These are phyloP conservation scores for Leccinum pellstonianum DNA, from an alignment of 768 basidiomycete genomes.

Conservation along the genomic window DNA sequence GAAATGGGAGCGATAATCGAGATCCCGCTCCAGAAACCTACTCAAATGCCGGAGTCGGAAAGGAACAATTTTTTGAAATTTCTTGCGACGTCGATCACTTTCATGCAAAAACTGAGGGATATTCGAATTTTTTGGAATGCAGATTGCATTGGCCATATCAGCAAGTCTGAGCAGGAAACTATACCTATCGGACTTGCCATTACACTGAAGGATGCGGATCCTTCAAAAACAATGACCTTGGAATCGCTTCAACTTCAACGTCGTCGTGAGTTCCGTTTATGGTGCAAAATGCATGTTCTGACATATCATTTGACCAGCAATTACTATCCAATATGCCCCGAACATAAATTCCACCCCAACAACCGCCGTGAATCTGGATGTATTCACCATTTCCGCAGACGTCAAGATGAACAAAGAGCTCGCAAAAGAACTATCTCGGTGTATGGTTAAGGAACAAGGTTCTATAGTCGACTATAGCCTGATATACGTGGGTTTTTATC, in stretches of 20 bases:
- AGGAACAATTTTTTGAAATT: conserved; percentile 85
- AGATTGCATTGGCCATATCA: conserved; percentile 42
- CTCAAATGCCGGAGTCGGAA: conserved; percentile 56
- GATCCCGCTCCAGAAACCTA: conserved; percentile 76
- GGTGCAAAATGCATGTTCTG: too few species aligned
- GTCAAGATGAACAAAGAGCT: neutral
- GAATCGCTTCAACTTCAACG: conserved; percentile 39
- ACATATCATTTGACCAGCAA: too few species aligned
- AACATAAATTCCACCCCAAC: conserved; percentile 33
- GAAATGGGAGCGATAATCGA: conserved; percentile 74
- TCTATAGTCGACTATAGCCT: conserved; percentile 3
- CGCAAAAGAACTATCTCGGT: neutral
- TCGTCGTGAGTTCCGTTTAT: conserved; percentile 16
- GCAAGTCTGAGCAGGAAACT: conserved; percentile 50
- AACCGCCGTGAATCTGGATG: conserved; percentile 5
- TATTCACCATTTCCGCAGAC: conserved; percentile 22
- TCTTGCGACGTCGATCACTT: conserved; percentile 85
- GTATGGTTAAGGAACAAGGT: conserved; percentile 1
- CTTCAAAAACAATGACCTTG: conserved; percentile 55
- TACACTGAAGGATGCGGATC: conserved; percentile 53
- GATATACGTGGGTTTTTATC: conserved; percentile 6
- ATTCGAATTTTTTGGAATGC: conserved; percentile 81
- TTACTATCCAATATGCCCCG: too few species aligned
- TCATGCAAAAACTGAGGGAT: conserved; percentile 74
- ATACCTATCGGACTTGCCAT: conserved; percentile 46